These are phyloP conservation scores for Fomitopsis pinicola DNA, from an alignment of 1,284 basidiomycete genomes.

Conservation along the genomic window DNA sequence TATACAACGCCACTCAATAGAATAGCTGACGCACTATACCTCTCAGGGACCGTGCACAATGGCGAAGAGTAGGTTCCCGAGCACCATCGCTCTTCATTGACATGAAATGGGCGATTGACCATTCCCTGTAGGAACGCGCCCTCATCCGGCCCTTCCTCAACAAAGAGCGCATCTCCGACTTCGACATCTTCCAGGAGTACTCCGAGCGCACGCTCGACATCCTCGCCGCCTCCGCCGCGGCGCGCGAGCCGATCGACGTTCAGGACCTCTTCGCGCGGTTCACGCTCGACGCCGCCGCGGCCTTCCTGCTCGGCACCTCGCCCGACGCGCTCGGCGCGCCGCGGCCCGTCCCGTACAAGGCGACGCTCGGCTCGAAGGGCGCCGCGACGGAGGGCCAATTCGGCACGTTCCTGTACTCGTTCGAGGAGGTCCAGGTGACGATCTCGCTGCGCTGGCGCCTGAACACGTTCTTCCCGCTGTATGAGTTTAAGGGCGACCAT, in stretches of 20 bases:
- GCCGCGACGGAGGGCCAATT: constrained; percentile 5
- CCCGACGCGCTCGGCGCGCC: constrained; percentile 25
- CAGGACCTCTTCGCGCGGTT: constrained; percentile 30
- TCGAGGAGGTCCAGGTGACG: constrained; percentile 32
- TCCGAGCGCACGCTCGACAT: constrained; percentile 1
- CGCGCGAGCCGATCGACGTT: constrained; percentile 11
- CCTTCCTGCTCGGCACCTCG: constrained; percentile 32
- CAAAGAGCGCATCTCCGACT: constrained; percentile 8
- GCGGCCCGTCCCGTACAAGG: constrained; percentile 24
- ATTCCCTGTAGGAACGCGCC: background rate
- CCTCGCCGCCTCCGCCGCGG: background rate
- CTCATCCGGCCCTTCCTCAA: constrained; percentile 10
- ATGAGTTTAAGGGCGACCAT: constrained; percentile 29
- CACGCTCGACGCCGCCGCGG: constrained; percentile 33
- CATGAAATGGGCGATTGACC: background rate
- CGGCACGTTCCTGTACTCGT: constrained; percentile 35
- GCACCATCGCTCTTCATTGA: background rate
- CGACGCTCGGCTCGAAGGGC: constrained; percentile 9
- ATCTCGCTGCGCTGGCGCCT: constrained; percentile 28
- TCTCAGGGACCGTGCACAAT: background rate
- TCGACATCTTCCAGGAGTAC: constrained; percentile 5
- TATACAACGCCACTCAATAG: background rate
- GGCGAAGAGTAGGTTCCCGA: constrained; percentile 1
- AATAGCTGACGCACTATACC: background rate
- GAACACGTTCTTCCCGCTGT: constrained; percentile 28